Percentiles rank a stretch among this genome's conserved stretches.
phyloP scores from a whole-genome alignment of 441 rosid genomes.

The Heliophila coronopifolia region DNA sequence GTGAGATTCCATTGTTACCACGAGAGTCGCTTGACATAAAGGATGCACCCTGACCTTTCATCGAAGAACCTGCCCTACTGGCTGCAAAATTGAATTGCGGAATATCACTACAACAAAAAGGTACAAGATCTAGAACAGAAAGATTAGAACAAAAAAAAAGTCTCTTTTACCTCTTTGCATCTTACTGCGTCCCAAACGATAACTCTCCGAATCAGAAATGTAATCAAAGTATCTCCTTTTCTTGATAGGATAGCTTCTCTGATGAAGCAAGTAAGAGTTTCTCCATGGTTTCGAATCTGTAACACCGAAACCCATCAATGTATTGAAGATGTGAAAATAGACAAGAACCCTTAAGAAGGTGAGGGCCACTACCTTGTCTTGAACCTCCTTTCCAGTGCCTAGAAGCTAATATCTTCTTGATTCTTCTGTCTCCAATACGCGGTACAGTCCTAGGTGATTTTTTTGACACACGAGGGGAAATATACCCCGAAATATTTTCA shows the following conservation, averaged over 20 bases:
- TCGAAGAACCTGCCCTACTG: slow-evolving; percentile 39
- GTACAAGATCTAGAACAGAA: slow-evolving; percentile 30
- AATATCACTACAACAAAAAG: slow-evolving; percentile 5
- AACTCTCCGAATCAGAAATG: slow-evolving; percentile 46
- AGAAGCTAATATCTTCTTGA: slow-evolving; percentile 89
- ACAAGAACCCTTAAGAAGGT: neutral
- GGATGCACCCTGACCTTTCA: slow-evolving; percentile 40
- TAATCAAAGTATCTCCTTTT: slow-evolving; percentile 55
- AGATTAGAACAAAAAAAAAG: slow-evolving; percentile 14
- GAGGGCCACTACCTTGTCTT: slow-evolving; percentile 28
- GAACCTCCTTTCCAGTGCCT: slow-evolving; percentile 69
- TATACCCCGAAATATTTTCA: slow-evolving; percentile 83
- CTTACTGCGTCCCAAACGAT: slow-evolving; percentile 21
- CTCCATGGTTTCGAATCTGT: slow-evolving; percentile 53
- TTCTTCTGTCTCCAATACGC: slow-evolving; percentile 79
- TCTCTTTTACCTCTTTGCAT: slow-evolving; percentile 35
- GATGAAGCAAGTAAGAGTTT: slow-evolving; percentile 44
- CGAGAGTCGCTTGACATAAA: slow-evolving; percentile 66
- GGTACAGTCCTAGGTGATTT: slow-evolving; percentile 51
- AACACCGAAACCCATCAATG: slow-evolving; percentile 21
- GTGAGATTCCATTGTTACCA: slow-evolving; percentile 51
- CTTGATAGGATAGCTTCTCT: slow-evolving; percentile 75
- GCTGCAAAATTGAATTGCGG: slow-evolving; percentile 35
- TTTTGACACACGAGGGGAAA: slow-evolving; percentile 52
- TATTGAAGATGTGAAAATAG: neutral